Evolutionary conservation across 2,329 filamentous ascomycete species (phyloP).

Genomic region (Phialophora macrospora): DNA sequence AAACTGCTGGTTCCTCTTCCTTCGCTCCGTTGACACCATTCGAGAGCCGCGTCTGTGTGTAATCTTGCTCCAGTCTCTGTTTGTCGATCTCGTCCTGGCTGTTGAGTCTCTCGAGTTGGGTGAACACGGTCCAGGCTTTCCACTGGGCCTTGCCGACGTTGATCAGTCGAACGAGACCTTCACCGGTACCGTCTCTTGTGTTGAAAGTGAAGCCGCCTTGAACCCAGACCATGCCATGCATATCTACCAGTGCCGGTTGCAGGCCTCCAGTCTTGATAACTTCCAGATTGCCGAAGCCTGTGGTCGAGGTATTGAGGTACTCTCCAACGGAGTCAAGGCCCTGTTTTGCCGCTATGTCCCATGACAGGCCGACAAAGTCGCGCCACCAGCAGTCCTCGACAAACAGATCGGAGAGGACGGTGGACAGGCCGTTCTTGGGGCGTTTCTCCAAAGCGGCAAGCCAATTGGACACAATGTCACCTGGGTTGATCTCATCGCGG

Average conservation of each 20-base stretch:
- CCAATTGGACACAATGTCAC: slow-evolving; percentile 14
- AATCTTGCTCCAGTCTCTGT: slow-evolving; percentile 1
- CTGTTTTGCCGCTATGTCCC: slow-evolving; percentile 11
- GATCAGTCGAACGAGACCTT: slow-evolving; percentile 13
- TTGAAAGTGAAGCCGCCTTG: slow-evolving; percentile 18
- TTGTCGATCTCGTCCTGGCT: slow-evolving; percentile 13
- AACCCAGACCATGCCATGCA: slow-evolving; percentile 9
- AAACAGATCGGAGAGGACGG: slow-evolving; percentile 11
- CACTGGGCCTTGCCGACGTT: slow-evolving; percentile 10
- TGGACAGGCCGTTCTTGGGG: slow-evolving; percentile 13
- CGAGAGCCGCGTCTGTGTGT: slow-evolving; percentile 5
- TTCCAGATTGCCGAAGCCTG: slow-evolving; percentile 6
- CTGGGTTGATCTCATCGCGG: slow-evolving; percentile 3
- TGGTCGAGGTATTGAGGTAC: slow-evolving; percentile 12
- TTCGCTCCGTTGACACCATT: slow-evolving; percentile 7
- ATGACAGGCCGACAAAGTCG: slow-evolving; percentile 9
- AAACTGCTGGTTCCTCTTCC: slow-evolving; percentile 6
- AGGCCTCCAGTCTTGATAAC: slow-evolving; percentile 9
- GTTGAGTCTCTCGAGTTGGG: slow-evolving; percentile 11
- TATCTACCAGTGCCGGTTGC: slow-evolving; percentile 10
- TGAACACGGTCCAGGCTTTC: slow-evolving; percentile 18
- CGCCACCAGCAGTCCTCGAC: slow-evolving; percentile 19
- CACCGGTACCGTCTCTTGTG: slow-evolving; percentile 11
- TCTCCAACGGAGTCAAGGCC: slow-evolving; percentile 1
- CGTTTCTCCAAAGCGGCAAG: slow-evolving; percentile 13